Percentiles rank a stretch among this genome's conserved stretches.
phyloP scores from a whole-genome alignment of 192 early-diverging fungal species.

The Podila clonocystis region DNA sequence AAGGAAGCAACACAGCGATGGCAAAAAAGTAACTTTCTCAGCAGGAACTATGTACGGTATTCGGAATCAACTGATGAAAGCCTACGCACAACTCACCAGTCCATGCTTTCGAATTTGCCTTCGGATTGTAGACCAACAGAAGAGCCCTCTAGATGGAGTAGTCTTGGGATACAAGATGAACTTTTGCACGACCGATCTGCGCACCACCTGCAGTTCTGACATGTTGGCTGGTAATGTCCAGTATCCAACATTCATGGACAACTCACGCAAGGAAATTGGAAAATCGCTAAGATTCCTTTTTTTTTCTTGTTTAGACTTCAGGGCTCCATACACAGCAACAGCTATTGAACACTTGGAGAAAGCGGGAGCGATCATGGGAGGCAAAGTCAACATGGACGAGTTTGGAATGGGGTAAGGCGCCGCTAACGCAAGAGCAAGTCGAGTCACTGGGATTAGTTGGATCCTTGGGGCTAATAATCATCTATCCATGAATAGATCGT shows the following conservation, averaged over 20 bases:
- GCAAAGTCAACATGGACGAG: slow-evolving; percentile 95
- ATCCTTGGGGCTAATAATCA: slow-evolving; percentile 40
- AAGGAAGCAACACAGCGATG: slow-evolving; percentile 41
- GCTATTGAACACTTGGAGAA: slow-evolving; percentile 68
- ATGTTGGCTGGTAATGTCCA: slow-evolving; percentile 65
- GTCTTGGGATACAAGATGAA: slow-evolving; percentile 85
- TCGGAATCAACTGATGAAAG: background rate
- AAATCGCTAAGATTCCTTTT: background rate
- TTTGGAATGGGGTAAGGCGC: slow-evolving; percentile 91
- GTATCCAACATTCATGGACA: too few species aligned
- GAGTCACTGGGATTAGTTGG: background rate
- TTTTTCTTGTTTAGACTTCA: slow-evolving; percentile 58
- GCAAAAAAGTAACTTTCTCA: slow-evolving; percentile 27
- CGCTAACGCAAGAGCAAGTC: background rate
- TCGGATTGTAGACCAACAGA: slow-evolving; percentile 9
- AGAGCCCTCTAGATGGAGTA: slow-evolving; percentile 69
- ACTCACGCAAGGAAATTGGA: background rate
- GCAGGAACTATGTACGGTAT: background rate
- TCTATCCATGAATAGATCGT: slow-evolving; percentile 42
- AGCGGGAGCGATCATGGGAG: slow-evolving; percentile 75
- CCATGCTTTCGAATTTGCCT: too few species aligned
- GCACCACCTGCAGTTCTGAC: slow-evolving; percentile 81
- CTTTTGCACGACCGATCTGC: slow-evolving; percentile 67
- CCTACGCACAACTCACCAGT: background rate
- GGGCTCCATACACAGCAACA: slow-evolving; percentile 79